These are phyloP conservation scores for Tilletia walkeri DNA, from an alignment of 1,284 basidiomycete species.

Conservation along the genomic window DNA sequence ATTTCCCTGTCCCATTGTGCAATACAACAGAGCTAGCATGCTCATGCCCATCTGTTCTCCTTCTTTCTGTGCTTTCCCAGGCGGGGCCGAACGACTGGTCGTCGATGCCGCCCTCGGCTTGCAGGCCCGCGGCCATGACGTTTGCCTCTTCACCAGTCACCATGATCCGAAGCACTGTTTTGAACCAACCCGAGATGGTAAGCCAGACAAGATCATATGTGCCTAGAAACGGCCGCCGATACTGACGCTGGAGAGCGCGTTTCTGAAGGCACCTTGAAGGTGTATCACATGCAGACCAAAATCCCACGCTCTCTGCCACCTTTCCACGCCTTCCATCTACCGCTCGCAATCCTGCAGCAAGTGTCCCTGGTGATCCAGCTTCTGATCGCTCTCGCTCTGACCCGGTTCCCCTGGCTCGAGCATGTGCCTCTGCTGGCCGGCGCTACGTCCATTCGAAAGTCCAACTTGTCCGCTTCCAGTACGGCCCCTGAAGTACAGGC, in stretches of 20 bases:
- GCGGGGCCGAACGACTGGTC: constrained; percentile 89
- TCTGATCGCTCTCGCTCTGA: constrained; percentile 34
- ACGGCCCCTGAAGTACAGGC: constrained; percentile 28
- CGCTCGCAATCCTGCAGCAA: constrained; percentile 85
- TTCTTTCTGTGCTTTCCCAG: constrained; percentile 57
- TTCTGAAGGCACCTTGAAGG: constrained; percentile 73
- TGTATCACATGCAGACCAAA: constrained; percentile 76
- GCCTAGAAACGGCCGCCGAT: background rate
- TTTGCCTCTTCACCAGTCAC: constrained; percentile 91
- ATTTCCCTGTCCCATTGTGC: constrained; percentile 11
- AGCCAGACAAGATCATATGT: constrained; percentile 54
- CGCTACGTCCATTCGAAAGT: constrained; percentile 2
- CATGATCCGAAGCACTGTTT: constrained; percentile 68
- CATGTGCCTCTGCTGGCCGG: background rate
- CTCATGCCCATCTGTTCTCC: background rate
- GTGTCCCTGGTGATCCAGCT: constrained; percentile 66
- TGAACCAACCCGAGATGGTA: constrained; percentile 45
- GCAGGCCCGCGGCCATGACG: constrained; percentile 77
- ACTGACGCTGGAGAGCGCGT: background rate
- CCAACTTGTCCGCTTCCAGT: background rate
- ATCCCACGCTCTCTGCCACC: constrained; percentile 67
- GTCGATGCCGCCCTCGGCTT: constrained; percentile 92
- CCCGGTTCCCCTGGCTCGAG: constrained; percentile 48
- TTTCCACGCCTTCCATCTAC: constrained; percentile 74
- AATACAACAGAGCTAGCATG: constrained; percentile 1